phyloP scores from a whole-genome alignment of 371 early-diverging fungal genomes.

The Mucor velutinosus region DNA sequence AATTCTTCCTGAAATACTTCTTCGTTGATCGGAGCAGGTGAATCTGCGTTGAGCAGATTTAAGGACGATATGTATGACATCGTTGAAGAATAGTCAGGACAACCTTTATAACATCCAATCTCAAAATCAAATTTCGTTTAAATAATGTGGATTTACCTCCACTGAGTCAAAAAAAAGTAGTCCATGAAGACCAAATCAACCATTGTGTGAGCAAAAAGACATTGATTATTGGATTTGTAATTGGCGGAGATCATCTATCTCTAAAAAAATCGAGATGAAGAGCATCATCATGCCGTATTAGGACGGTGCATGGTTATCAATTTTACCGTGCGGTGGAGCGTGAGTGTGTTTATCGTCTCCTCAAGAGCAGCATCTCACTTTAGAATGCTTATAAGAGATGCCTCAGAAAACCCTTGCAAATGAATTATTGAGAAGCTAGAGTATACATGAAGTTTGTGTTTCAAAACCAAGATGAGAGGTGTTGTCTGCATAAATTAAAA shows the following conservation, averaged over 20 bases:
- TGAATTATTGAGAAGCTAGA: background rate
- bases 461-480: background rate
- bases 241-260: slow-evolving; percentile 3
- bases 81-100: slow-evolving; percentile 16
- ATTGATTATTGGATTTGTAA: slow-evolving; percentile 1
- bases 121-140: background rate
- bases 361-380: background rate
- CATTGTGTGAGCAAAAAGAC: background rate
- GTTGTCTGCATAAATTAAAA: background rate
- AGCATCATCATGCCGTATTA: background rate
- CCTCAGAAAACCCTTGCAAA: background rate
- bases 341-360: background rate
- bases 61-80: slow-evolving; percentile 37
- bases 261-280: background rate
- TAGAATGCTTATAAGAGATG: background rate
- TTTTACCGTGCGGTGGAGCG: background rate
- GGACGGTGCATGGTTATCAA: background rate
- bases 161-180: slow-evolving; percentile 5
- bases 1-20: slow-evolving; percentile 30
- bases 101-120: background rate
- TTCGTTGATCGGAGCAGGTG: slow-evolving; percentile 19
- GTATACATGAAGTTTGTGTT: too few species aligned
- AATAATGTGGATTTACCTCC: background rate
- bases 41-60: slow-evolving; percentile 27
- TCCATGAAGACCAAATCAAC: background rate